phyloP scores from a whole-genome alignment of 1,284 basidiomycete species.

The Boletus semigastroideus region DNA sequence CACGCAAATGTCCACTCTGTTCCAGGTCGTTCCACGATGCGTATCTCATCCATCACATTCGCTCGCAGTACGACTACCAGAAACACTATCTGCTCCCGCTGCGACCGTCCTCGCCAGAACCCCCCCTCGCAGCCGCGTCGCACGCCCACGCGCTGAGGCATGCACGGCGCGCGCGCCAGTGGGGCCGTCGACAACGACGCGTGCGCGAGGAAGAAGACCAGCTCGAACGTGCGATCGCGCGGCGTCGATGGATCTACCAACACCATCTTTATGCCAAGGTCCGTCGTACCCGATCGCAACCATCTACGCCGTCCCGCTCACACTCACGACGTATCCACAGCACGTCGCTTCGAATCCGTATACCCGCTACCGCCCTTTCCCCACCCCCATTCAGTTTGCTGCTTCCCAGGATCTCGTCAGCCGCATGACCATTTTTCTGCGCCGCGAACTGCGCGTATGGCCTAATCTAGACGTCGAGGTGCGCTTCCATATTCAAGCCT shows the following conservation, averaged over 20 bases:
- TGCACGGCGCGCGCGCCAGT: constrained; percentile 47
- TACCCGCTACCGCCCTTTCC: constrained; percentile 80
- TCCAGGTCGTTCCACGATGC: constrained; percentile 64
- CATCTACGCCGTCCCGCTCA: too few species aligned
- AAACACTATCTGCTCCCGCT: constrained; percentile 78
- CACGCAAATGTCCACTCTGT: constrained; percentile 80
- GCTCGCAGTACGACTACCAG: constrained; percentile 75
- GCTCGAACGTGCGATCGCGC: constrained; percentile 62
- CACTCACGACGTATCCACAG: constrained; percentile 38
- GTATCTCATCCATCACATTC: constrained; percentile 78
- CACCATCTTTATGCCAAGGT: constrained; percentile 82
- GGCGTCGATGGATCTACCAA: constrained; percentile 66
- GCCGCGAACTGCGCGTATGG: constrained; percentile 85
- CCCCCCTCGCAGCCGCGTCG: constrained; percentile 32
- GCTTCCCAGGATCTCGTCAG: constrained; percentile 70
- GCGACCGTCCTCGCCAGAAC: constrained; percentile 52
- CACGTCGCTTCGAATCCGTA: constrained; percentile 84
- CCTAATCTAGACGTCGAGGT: constrained; percentile 80
- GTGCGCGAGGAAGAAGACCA: constrained; percentile 57
- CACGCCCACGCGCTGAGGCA: constrained; percentile 32
- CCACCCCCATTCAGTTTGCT: constrained; percentile 76
- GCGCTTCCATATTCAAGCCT: constrained; percentile 24
- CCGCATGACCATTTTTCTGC: constrained; percentile 75
- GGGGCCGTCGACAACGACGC: constrained; percentile 53
- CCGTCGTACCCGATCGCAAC: too few species aligned